phyloP scores from a whole-genome alignment of 345 rosid species.

The Gynandropsis gynandra region DNA sequence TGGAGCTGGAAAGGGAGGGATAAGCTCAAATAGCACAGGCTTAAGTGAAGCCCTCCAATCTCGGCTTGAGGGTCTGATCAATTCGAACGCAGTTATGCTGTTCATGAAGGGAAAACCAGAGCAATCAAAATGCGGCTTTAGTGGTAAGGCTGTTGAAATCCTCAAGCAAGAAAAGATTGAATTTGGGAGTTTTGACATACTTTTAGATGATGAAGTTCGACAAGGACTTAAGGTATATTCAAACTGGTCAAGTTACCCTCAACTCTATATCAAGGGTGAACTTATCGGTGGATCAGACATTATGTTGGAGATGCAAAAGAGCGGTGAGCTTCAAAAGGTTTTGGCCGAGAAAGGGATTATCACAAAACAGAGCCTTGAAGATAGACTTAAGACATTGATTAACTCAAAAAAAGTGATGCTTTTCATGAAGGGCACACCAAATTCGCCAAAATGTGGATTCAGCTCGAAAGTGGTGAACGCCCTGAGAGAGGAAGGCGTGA shows the following conservation, averaged over 20 bases:
- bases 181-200: constrained; percentile 76
- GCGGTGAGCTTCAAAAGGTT: constrained; percentile 68
- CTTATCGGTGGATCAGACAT: constrained; percentile 93
- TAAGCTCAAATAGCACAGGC: constrained; percentile 42
- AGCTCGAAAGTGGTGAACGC: constrained; percentile 91
- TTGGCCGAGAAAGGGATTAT: constrained; percentile 54
- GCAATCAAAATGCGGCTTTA: constrained; percentile 87
- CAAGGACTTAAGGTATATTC: constrained; percentile 89
- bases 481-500: constrained; percentile 54
- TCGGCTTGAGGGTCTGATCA: constrained; percentile 53
- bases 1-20: constrained; percentile 42
- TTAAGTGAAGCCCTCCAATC: constrained; percentile 47
- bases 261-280: constrained; percentile 71
- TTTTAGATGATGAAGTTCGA: constrained; percentile 73
- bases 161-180: constrained; percentile 63
- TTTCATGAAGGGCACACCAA: constrained; percentile 94
- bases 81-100: constrained; percentile 65
- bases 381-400: constrained; percentile 48
- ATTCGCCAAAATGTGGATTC: constrained; percentile 84
- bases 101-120: constrained; percentile 95
- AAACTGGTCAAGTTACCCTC: constrained; percentile 98
- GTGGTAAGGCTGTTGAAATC: constrained; percentile 82
- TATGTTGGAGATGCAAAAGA: constrained; percentile 88
- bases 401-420: constrained; percentile 73
- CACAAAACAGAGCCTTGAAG: constrained; percentile 52